A percentile compares a stretch with the other conserved stretches of the same genome.
phyloP scores from a whole-genome alignment of 2,329 filamentous ascomycete species.

The Talaromyces marneffei region DNA sequence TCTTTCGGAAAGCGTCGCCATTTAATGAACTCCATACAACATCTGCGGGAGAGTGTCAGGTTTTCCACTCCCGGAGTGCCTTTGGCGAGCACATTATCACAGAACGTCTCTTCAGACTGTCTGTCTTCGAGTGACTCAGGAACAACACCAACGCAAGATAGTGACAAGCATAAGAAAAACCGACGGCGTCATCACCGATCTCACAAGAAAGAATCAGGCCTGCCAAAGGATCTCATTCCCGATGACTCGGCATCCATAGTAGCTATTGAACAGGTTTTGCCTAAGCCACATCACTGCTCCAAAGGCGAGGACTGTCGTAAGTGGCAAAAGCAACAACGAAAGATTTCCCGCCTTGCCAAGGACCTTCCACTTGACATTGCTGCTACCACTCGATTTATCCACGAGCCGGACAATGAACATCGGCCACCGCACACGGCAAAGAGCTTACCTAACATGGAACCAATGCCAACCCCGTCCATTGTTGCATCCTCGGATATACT shows the following conservation, averaged over 20 bases:
- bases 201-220: slow-evolving; percentile 32
- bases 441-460: slow-evolving; percentile 60
- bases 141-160: not conserved
- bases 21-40: slow-evolving; percentile 54
- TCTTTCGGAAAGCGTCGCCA: slow-evolving; percentile 60
- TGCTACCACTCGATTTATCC: slow-evolving; percentile 59
- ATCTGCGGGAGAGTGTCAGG: slow-evolving; percentile 37
- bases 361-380: slow-evolving; percentile 68
- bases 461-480: slow-evolving; percentile 55
- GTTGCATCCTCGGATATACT: slow-evolving; percentile 88
- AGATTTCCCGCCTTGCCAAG: slow-evolving; percentile 67
- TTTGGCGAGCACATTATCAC: no score
- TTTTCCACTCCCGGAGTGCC: not conserved
- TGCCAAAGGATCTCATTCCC: slow-evolving; percentile 36
- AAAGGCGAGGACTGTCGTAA: slow-evolving; percentile 84
- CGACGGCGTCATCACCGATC: slow-evolving; percentile 24
- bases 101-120: not conserved
- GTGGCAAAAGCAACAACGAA: slow-evolving; percentile 71
- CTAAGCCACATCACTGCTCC: slow-evolving; percentile 74
- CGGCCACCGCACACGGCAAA: slow-evolving; percentile 51
- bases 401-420: slow-evolving; percentile 48
- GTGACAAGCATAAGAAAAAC: slow-evolving; percentile 13
- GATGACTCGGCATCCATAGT: slow-evolving; percentile 85
- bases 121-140: not conserved
- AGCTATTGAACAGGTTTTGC: slow-evolving; percentile 81